Conservation (phyloP, 371 early-diverging fungal genomes). For the Mucor velutinosus region DNA sequence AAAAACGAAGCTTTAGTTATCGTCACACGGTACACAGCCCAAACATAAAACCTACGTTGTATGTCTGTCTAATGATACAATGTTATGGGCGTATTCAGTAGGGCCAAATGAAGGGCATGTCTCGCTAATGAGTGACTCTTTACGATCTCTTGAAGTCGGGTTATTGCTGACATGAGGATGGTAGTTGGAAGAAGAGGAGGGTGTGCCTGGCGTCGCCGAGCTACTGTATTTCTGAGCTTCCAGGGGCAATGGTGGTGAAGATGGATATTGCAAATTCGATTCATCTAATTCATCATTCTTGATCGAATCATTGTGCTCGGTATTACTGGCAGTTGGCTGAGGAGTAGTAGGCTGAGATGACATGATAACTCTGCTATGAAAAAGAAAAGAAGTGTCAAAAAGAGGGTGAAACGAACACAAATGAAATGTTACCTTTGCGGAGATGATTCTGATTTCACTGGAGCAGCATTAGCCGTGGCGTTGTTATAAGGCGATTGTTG, state of each 20-base stretch:
- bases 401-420: slow-evolving; percentile 11
- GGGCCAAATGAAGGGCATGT: slow-evolving; percentile 30
- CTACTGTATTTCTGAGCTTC: slow-evolving; percentile 19
- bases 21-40: neutral
- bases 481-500: neutral
- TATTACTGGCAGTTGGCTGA: slow-evolving; percentile 11
- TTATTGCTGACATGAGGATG: slow-evolving; percentile 6
- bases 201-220: slow-evolving; percentile 6
- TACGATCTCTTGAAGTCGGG: slow-evolving; percentile 2
- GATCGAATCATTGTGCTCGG: neutral
- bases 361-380: slow-evolving; percentile 9
- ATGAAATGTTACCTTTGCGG: slow-evolving; percentile 17
- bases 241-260: slow-evolving; percentile 11
- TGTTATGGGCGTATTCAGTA: slow-evolving; percentile 29
- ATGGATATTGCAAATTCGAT: neutral
- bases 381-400: neutral
- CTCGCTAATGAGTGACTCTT: slow-evolving; percentile 16
- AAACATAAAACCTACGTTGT: slow-evolving; percentile 18
- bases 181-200: neutral
- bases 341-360: slow-evolving; percentile 27
- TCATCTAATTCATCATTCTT: neutral
- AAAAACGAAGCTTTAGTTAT: neutral
- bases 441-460: slow-evolving; percentile 5
- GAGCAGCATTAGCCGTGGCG: neutral
- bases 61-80: slow-evolving; percentile 27